Conservation (phyloP, 768 basidiomycete species). For the Kwoniella dejecticola region DNA sequence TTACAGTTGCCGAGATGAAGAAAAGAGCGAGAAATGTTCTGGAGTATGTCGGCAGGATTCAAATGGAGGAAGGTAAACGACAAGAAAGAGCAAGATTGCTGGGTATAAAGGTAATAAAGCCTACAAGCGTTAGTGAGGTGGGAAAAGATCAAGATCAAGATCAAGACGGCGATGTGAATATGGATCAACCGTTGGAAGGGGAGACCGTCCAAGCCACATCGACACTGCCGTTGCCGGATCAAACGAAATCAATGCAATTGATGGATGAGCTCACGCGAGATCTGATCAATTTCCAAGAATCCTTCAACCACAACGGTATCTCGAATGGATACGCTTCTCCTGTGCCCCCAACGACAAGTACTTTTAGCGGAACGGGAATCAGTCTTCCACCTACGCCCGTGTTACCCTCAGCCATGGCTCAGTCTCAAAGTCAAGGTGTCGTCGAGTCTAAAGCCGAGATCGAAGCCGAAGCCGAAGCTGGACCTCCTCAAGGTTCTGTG, state of each 20-base stretch:
- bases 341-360: conserved; percentile 23
- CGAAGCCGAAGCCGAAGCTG: too few species aligned
- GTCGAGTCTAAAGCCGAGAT: neutral
- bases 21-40: conserved; percentile 86
- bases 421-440: neutral
- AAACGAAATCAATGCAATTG: conserved; percentile 57
- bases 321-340: conserved; percentile 26
- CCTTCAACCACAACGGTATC: conserved; percentile 59
- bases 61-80: conserved; percentile 46
- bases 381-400: conserved; percentile 11
- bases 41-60: conserved; percentile 87
- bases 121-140: neutral
- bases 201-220: neutral
- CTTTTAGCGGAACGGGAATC: conserved; percentile 19
- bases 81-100: conserved; percentile 43
- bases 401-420: neutral
- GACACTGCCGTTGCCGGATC: conserved; percentile 58
- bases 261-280: conserved; percentile 93
- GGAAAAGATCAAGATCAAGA: conserved; percentile 4
- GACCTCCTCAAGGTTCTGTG: too few species aligned
- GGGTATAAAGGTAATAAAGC: conserved; percentile 29
- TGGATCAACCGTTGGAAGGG: conserved; percentile 3
- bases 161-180: conserved; percentile 17
- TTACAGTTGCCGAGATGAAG: conserved; percentile 96
- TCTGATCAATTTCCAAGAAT: conserved; percentile 82